phyloP scores from a whole-genome alignment of 306 rosid genomes.

The Cucumis hystrix region DNA sequence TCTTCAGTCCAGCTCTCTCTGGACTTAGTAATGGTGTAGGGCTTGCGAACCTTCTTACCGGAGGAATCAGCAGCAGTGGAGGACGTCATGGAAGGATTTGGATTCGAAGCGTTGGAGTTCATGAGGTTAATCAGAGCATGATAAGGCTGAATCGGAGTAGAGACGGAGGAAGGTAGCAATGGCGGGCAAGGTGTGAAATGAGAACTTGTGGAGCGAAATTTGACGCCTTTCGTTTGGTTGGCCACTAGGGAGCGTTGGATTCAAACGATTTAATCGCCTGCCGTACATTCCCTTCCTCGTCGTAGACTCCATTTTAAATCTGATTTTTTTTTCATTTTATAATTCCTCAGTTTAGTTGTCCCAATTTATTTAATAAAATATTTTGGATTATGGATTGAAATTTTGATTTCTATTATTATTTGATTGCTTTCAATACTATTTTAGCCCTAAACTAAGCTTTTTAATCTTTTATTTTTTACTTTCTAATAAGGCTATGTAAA shows the following conservation, averaged over 20 bases:
- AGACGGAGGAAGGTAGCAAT: not conserved
- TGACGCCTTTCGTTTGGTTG: constrained; percentile 18
- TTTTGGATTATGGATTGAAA: not conserved
- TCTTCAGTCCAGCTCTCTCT: constrained; percentile 96
- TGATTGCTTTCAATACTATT: too few relatives aligned
- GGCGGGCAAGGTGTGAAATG: constrained; percentile 20
- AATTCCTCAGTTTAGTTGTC: not conserved
- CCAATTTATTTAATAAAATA: not conserved
- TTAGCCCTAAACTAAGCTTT: too few relatives aligned
- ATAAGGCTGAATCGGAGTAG: not conserved
- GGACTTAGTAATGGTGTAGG: constrained; percentile 91
- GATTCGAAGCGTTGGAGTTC: constrained; percentile 30
- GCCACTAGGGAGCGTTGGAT: constrained; percentile 9
- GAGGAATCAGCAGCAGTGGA: constrained; percentile 37
- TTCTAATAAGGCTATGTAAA: too few relatives aligned
- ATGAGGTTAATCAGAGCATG: constrained; percentile 6
- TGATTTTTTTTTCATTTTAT: not conserved
- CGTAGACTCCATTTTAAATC: not conserved
- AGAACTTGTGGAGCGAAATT: not conserved
- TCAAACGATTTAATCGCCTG: constrained; percentile 29
- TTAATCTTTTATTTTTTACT: too few relatives aligned
- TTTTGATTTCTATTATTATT: not conserved
- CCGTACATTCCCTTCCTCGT: not conserved
- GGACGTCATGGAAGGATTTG: constrained; percentile 28
- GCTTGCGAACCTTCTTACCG: constrained; percentile 79